These are phyloP conservation scores for Termitomyces sp. DNA, from an alignment of 768 basidiomycete species.

Conservation along the genomic window DNA sequence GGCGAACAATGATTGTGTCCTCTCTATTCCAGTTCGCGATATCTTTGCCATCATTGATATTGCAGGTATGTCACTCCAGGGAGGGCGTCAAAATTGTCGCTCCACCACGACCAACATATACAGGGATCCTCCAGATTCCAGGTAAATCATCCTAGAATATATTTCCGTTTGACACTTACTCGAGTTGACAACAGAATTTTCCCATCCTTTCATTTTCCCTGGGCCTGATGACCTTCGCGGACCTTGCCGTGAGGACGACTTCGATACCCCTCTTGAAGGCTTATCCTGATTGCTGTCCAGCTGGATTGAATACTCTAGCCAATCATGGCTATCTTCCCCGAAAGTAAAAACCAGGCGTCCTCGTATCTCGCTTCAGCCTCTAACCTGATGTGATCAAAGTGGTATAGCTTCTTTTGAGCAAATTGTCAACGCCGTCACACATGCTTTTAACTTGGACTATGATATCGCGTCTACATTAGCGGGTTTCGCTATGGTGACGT, in stretches of 20 bases:
- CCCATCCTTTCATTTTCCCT: constrained; percentile 5
- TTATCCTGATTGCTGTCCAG: background rate
- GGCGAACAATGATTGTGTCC: background rate
- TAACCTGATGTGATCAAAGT: background rate
- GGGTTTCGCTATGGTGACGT: constrained; percentile 9
- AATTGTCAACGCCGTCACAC: constrained; percentile 3
- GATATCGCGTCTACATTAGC: constrained; percentile 8
- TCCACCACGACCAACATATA: constrained; percentile 1
- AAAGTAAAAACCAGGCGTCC: background rate
- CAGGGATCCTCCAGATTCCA: constrained; percentile 7
- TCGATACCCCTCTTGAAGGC: background rate
- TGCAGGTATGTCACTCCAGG: background rate
- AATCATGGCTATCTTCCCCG: constrained; percentile 13
- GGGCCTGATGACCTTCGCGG: constrained; percentile 7
- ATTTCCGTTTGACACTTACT: background rate
- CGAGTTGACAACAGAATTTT: background rate
- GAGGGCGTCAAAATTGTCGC: constrained; percentile 8
- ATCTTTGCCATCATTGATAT: constrained; percentile 1
- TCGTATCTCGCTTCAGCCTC: background rate
- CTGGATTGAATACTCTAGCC: constrained; percentile 12
- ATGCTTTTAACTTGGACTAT: constrained; percentile 11
- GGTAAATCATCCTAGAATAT: background rate
- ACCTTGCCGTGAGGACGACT: constrained; percentile 10
- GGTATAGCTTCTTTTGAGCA: constrained; percentile 13
- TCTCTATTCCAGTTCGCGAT: background rate